These are phyloP conservation scores for Xylariales sp. DNA, from an alignment of 2,329 filamentous ascomycete genomes.

Conservation along the genomic window DNA sequence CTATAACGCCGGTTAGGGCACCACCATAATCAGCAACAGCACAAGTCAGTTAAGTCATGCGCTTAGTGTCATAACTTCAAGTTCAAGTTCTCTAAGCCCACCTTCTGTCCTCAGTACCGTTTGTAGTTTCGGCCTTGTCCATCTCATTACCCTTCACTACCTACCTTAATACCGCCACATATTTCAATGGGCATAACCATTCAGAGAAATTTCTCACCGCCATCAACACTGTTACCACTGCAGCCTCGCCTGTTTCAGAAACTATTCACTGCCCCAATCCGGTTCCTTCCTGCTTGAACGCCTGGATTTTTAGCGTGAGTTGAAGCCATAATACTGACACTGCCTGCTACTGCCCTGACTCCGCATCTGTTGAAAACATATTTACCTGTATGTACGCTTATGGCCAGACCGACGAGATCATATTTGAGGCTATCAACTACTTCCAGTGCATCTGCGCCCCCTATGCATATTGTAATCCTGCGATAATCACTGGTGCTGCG, in stretches of 20 bases:
- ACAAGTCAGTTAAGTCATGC: background rate
- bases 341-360: constrained; percentile 81
- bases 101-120: constrained; percentile 48
- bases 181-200: constrained; percentile 21
- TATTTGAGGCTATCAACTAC: constrained; percentile 71
- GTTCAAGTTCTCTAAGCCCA: constrained; percentile 37
- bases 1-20: constrained; percentile 12
- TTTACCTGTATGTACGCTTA: constrained; percentile 78
- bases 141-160: constrained; percentile 55
- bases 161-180: constrained; percentile 54
- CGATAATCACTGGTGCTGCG: constrained; percentile 72
- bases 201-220: constrained; percentile 8
- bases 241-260: constrained; percentile 32
- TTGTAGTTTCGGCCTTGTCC: constrained; percentile 45
- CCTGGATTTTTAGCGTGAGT: constrained; percentile 70
- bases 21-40: constrained; percentile 14
- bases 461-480: constrained; percentile 74
- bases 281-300: constrained; percentile 87
- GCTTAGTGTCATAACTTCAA: constrained; percentile 15
- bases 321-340: constrained; percentile 83
- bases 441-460: constrained; percentile 87
- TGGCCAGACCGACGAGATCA: constrained; percentile 60
- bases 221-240: too few relatives aligned
- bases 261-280: constrained; percentile 60
- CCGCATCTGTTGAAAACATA: constrained; percentile 71